phyloP scores from a whole-genome alignment of 257 asterid species.

The Nemophila menziesii region DNA sequence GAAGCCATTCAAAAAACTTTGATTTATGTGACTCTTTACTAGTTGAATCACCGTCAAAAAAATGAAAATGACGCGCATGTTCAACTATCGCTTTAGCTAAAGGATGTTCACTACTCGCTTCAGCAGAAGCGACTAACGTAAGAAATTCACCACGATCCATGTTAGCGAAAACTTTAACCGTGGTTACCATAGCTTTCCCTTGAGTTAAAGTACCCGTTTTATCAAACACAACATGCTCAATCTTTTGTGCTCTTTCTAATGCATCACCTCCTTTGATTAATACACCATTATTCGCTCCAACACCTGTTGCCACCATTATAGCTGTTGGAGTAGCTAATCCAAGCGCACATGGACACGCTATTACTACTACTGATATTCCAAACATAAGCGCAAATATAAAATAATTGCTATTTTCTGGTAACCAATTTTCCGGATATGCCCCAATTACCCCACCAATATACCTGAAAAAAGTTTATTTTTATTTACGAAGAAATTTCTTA shows the following conservation, averaged over 20 bases:
- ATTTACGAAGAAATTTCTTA: no score
- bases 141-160: slow-evolving; percentile 11
- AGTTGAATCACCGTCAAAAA: no score
- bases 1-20: slow-evolving; percentile 2
- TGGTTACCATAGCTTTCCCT: slow-evolving; percentile 20
- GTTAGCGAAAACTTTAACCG: slow-evolving; percentile 10
- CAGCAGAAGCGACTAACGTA: slow-evolving; percentile 8
- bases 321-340: slow-evolving; percentile 48
- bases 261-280: slow-evolving; percentile 30
- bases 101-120: slow-evolving; percentile 21
- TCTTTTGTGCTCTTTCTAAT: slow-evolving; percentile 28
- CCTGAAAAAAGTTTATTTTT: no score
- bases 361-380: slow-evolving; percentile 36
- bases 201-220: slow-evolving; percentile 28
- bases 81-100: slow-evolving; percentile 21
- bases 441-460: slow-evolving; percentile 18
- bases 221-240: slow-evolving; percentile 21
- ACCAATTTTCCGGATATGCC: slow-evolving; percentile 27
- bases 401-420: slow-evolving; percentile 28
- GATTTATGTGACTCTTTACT: no score
- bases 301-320: slow-evolving; percentile 40
- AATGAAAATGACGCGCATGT: slow-evolving; percentile 12
- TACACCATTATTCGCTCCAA: slow-evolving; percentile 32
- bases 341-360: slow-evolving; percentile 46
- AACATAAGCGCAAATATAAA: slow-evolving; percentile 34